Base-by-base conservation (phyloP, 202 grass and related monocot genomes). In the Elaeis oleifera region DNA sequence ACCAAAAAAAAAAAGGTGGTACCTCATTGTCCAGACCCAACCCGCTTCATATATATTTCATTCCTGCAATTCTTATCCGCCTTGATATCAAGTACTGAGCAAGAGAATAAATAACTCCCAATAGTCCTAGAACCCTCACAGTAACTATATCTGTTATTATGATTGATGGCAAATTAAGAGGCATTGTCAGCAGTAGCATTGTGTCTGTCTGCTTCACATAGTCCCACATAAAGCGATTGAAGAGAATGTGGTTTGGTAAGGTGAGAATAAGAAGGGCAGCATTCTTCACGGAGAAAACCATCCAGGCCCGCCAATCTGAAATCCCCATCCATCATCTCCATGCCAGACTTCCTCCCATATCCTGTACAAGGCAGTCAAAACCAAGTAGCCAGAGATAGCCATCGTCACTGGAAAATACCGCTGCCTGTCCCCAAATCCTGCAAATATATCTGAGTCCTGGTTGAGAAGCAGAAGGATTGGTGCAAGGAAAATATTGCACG, bases 211-310 rank as follows among this genome's bases (percentile, higher is more conserved):
- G 94, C 56, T 90, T 99, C 59, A 89, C 85, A 82, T 94, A 94
- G 73, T 99, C 94, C 94, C 88, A 99, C 88, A 99, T 92, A 82
- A 94, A 99, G 51, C 88, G 77, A 60, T 94, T 99, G 74, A 99
- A 87, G 11, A 99, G 89, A 78, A 99, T 94, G 78, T 99, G 88
- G 76, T 99, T 94, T 17, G 94, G 94, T 56, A 94, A 77, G 5
- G 94, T 92, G 22, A 92, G 77, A 7, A 87, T 14, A 26, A 99
- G 85, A 73, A 99, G 85, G 59, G 82, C 82, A 14, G 74, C 51
- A 22, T 99, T 99, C 63, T 87, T 99, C 64, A 99, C 94, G 51
- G 79, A 80, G 39, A 86, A 99, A 94, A 74, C 94, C 94, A 99
- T 23, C 82, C 70, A 52, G 85, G 77, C 5, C 94, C 85, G 7